Percentiles rank a stretch among this genome's conserved stretches.
Evolutionary conservation across 345 rosid genomes (phyloP).

Genomic region (Gossypium herbaceum): DNA sequence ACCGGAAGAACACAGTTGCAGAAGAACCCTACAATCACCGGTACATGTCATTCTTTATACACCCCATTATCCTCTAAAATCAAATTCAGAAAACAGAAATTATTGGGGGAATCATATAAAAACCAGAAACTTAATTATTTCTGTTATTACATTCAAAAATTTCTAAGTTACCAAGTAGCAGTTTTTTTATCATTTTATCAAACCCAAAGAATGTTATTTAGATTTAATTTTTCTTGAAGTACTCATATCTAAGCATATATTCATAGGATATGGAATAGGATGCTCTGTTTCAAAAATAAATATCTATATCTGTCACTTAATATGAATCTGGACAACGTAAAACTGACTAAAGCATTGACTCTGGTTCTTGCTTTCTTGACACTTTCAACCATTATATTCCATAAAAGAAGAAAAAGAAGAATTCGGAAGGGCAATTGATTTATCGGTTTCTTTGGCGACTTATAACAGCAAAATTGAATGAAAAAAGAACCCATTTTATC

Average conservation of each 20-base stretch:
- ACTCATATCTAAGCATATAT: too few species aligned
- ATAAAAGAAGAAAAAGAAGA: neutral
- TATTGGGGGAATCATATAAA: too few species aligned
- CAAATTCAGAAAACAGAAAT: too few species aligned
- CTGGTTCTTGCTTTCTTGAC: neutral
- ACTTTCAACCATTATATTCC: neutral
- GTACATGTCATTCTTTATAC: too few species aligned
- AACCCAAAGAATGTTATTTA: too few species aligned
- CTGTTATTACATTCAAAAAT: too few species aligned
- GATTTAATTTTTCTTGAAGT: too few species aligned
- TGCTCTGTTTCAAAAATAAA: neutral
- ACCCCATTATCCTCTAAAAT: too few species aligned
- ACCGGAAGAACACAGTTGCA: slow-evolving; percentile 94
- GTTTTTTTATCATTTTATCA: too few species aligned
- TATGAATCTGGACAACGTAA: neutral
- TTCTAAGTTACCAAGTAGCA: too few species aligned
- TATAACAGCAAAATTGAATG: neutral
- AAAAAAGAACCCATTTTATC: neutral
- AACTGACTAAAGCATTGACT: neutral
- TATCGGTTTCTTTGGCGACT: neutral
- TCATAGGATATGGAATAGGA: neutral
- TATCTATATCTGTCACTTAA: neutral
- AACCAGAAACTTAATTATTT: too few species aligned
- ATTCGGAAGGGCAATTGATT: too few species aligned
- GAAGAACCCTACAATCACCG: slow-evolving; percentile 53